Percentiles rank a stretch among this genome's conserved stretches.
phyloP scores from a whole-genome alignment of 75 land plant genomes.

The Larix kaempferi region DNA sequence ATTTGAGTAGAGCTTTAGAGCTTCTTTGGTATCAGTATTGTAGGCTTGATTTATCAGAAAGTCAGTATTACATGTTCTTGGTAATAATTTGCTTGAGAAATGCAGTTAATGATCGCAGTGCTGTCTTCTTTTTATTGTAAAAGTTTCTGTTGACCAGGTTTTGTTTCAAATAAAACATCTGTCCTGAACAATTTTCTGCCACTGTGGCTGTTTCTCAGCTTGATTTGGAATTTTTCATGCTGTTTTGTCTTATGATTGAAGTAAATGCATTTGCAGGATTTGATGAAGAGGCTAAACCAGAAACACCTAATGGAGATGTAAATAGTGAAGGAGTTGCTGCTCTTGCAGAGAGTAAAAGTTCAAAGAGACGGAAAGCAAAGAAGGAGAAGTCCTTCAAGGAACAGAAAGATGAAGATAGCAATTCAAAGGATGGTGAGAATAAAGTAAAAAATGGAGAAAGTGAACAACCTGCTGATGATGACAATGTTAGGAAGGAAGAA shows the following conservation, averaged over 20 bases:
- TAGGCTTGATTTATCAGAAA: no score
- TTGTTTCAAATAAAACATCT: neutral
- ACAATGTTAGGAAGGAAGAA: conserved; percentile 21
- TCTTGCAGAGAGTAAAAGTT: conserved; percentile 62
- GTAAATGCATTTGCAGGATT: conserved; percentile 19
- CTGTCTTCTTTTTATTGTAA: no score
- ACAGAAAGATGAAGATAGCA: conserved; percentile 44
- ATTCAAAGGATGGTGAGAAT: conserved; percentile 7
- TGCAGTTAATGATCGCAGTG: neutral
- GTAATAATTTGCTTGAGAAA: neutral
- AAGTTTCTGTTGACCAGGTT: no score
- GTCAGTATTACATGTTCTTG: no score
- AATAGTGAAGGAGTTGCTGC: conserved; percentile 37
- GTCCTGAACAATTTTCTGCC: neutral
- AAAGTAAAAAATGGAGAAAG: conserved; percentile 7
- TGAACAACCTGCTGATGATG: conserved; percentile 20
- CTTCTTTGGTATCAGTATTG: neutral
- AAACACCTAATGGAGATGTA: conserved; percentile 31
- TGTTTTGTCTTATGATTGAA: neutral
- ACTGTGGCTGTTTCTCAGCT: neutral
- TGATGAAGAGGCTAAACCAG: conserved; percentile 40
- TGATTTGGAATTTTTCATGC: neutral
- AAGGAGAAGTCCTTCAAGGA: conserved; percentile 82
- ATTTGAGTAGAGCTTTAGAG: neutral
- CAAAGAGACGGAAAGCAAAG: conserved; percentile 88